phyloP scores from a whole-genome alignment of 2,329 filamentous ascomycete species.

The Aspergillus clavatus region DNA sequence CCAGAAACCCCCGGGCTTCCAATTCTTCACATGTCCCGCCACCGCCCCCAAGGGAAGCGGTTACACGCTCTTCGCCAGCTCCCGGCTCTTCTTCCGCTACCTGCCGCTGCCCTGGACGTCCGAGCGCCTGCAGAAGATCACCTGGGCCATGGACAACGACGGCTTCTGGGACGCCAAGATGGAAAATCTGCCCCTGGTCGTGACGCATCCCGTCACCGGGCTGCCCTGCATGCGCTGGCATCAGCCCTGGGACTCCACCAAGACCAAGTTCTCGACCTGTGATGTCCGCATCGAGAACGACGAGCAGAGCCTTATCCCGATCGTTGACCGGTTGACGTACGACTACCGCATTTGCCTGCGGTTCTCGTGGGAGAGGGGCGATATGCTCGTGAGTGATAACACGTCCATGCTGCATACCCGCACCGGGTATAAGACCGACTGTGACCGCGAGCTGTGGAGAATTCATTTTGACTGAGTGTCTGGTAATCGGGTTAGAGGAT shows the following conservation, averaged over 20 bases:
- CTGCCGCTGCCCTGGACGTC: constrained; percentile 38
- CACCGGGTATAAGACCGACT: constrained; percentile 21
- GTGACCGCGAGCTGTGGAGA: constrained; percentile 24
- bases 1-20: constrained; percentile 48
- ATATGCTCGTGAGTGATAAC: constrained; percentile 48
- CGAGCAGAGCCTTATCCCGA: not conserved
- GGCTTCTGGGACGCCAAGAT: constrained; percentile 46
- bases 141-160: constrained; percentile 48
- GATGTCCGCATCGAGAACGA: constrained; percentile 2
- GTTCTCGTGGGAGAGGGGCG: constrained; percentile 1
- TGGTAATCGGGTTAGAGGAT: too few species aligned
- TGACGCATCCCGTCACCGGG: constrained; percentile 44
- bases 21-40: constrained; percentile 47
- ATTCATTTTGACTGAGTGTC: constrained; percentile 22
- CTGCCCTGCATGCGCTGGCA: constrained; percentile 52
- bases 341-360: constrained; percentile 4
- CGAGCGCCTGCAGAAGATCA: constrained; percentile 38
- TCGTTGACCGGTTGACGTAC: constrained; percentile 3
- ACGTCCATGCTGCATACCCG: constrained; percentile 20
- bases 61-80: constrained; percentile 52
- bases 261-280: constrained; percentile 41
- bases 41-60: constrained; percentile 48
- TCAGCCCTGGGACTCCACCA: constrained; percentile 51
- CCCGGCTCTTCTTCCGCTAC: constrained; percentile 47
- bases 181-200: constrained; percentile 43